These are phyloP conservation scores for Hypericum androsaemum DNA, from an alignment of 345 rosid genomes.

Conservation along the genomic window DNA sequence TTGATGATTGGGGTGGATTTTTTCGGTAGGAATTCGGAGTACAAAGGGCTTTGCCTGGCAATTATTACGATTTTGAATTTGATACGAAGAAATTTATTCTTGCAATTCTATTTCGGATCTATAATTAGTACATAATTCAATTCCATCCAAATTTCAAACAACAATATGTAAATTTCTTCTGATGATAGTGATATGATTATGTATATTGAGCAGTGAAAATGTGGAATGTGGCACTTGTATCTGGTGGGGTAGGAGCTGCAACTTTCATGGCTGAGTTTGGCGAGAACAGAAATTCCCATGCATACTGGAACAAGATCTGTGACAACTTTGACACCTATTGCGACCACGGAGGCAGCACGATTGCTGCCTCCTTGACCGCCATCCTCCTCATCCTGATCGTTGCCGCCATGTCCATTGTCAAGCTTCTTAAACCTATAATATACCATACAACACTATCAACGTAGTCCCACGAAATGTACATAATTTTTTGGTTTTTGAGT, in stretches of 20 bases:
- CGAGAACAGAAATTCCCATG: conserved; percentile 74
- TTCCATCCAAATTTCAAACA: too few relatives aligned
- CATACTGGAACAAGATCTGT: conserved; percentile 72
- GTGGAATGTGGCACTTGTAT: conserved; percentile 35
- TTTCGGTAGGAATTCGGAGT: conserved; percentile 32
- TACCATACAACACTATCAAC: too few relatives aligned
- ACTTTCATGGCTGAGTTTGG: conserved; percentile 75
- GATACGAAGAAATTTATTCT: conserved; percentile 29
- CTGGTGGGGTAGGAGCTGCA: conserved; percentile 64
- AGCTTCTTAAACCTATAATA: conserved; percentile 30
- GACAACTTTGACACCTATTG: conserved; percentile 62
- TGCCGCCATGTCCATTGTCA: conserved; percentile 39
- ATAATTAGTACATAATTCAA: too few relatives aligned
- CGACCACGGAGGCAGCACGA: conserved; percentile 55
- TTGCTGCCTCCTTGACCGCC: conserved; percentile 51
- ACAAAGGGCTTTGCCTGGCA: conserved; percentile 38
- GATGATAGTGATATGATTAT: not conserved
- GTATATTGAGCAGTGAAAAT: not conserved
- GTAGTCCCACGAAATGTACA: too few relatives aligned
- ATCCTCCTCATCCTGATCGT: conserved; percentile 47
- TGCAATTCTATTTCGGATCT: too few relatives aligned
- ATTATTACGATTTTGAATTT: conserved; percentile 61
- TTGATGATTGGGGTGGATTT: conserved; percentile 44
- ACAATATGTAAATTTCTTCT: too few relatives aligned
- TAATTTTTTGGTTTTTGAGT: too few relatives aligned